Percentiles rank a stretch among this genome's conserved stretches.
These are phyloP conservation scores for Alternaria sp. DNA, from an alignment of 2,329 filamentous ascomycete genomes.

Conservation along the genomic window DNA sequence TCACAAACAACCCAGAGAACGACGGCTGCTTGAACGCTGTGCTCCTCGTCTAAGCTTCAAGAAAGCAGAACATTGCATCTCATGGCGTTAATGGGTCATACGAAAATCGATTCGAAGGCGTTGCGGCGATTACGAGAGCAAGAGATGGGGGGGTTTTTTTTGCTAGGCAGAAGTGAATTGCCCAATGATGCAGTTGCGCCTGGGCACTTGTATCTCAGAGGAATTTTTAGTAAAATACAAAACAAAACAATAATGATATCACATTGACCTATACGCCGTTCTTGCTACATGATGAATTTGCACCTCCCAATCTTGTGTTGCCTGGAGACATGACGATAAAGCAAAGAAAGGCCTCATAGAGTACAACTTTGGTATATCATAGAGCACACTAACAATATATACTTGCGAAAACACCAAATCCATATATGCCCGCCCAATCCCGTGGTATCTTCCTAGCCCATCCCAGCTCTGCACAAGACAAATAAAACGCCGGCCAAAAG, in stretches of 20 bases:
- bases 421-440: slow-evolving; percentile 10
- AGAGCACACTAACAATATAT: not conserved
- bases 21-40: slow-evolving; percentile 52
- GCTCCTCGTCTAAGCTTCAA: slow-evolving; percentile 40
- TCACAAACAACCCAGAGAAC: slow-evolving; percentile 53
- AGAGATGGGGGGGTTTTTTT: not conserved
- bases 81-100: slow-evolving; percentile 21
- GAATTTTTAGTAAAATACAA: not conserved
- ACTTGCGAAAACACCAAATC: not conserved
- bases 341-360: not conserved
- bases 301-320: no score
- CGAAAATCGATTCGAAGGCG: slow-evolving; percentile 14
- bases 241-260: slow-evolving; percentile 6
- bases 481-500: slow-evolving; percentile 4
- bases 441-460: slow-evolving; percentile 21
- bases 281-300: not conserved
- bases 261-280: not conserved
- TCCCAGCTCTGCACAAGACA: not conserved
- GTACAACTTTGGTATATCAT: not conserved
- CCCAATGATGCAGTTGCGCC: slow-evolving; percentile 1
- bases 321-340: no score
- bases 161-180: not conserved
- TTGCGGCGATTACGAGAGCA: slow-evolving; percentile 14
- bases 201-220: not conserved
- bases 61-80: slow-evolving; percentile 21